phyloP scores from a whole-genome alignment of 2,329 filamentous ascomycete genomes.

The Ophiocordyceps sinensis region DNA sequence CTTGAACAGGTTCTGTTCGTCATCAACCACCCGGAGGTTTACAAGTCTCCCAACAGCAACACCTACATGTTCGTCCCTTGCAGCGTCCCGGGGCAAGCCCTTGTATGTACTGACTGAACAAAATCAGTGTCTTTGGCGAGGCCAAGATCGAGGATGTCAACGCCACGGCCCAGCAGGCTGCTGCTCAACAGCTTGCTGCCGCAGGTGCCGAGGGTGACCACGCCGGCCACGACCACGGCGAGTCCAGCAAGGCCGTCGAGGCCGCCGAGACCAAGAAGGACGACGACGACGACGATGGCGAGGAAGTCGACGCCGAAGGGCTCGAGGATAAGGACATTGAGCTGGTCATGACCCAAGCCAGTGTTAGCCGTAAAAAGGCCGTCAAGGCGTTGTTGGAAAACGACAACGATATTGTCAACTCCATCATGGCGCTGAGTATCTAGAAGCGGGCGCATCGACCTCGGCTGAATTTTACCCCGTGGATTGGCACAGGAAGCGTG shows the following conservation, averaged over 20 bases:
- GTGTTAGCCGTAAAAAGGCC: slow-evolving; percentile 93
- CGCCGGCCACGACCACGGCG: slow-evolving; percentile 57
- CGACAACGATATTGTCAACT: slow-evolving; percentile 99
- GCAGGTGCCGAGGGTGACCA: slow-evolving; percentile 51
- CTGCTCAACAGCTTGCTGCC: slow-evolving; percentile 83
- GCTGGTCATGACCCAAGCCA: slow-evolving; percentile 96
- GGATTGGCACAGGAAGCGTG: slow-evolving; percentile 11
- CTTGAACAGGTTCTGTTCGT: slow-evolving; percentile 81
- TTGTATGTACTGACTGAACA: background rate
- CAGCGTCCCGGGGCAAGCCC: background rate
- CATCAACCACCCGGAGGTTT: slow-evolving; percentile 98
- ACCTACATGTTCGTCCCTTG: slow-evolving; percentile 81
- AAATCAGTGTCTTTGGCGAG: slow-evolving; percentile 85
- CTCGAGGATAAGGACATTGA: slow-evolving; percentile 99
- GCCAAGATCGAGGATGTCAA: slow-evolving; percentile 99
- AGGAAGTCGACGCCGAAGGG: slow-evolving; percentile 88
- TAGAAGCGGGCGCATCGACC: slow-evolving; percentile 22
- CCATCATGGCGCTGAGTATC: slow-evolving; percentile 96
- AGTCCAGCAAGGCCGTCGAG: slow-evolving; percentile 48
- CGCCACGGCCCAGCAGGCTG: slow-evolving; percentile 81
- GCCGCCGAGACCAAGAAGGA: slow-evolving; percentile 58
- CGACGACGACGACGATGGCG: slow-evolving; percentile 79
- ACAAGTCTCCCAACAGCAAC: slow-evolving; percentile 98
- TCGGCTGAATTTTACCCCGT: slow-evolving; percentile 9
- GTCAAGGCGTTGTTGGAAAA: slow-evolving; percentile 98